Percentiles rank a stretch among this genome's conserved stretches.
These are phyloP conservation scores for Trapa incisa DNA, from an alignment of 345 rosid species.

Conservation along the genomic window DNA sequence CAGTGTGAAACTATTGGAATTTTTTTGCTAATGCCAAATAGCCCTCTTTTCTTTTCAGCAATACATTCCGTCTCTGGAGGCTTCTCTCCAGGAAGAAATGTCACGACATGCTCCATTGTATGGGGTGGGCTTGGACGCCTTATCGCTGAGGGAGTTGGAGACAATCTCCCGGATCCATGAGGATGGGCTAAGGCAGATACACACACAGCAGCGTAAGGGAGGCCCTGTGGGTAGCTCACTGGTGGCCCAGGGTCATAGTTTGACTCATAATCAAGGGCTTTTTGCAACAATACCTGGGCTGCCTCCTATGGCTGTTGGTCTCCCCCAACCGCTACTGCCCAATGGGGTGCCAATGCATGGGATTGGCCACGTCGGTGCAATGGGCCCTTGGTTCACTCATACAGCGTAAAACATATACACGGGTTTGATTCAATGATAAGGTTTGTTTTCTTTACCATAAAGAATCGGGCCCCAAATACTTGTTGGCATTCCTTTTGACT, in stretches of 20 bases:
- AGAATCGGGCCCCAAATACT: conserved; percentile 1
- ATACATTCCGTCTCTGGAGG: conserved; percentile 63
- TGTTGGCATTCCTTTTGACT: conserved; percentile 26
- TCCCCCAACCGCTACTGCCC: conserved; percentile 53
- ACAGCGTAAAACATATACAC: background rate
- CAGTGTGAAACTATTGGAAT: background rate
- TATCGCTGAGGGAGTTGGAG: conserved; percentile 83
- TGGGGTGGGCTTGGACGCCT: conserved; percentile 83
- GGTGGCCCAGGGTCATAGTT: conserved; percentile 32
- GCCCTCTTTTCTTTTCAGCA: conserved; percentile 34
- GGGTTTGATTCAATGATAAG: conserved; percentile 13
- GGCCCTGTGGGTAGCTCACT: conserved; percentile 65
- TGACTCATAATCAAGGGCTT: conserved; percentile 54
- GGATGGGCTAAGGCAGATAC: conserved; percentile 88
- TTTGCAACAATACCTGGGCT: conserved; percentile 49
- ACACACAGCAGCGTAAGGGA: conserved; percentile 60
- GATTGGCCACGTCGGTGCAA: conserved; percentile 64
- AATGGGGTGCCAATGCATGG: conserved; percentile 67
- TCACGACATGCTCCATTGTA: conserved; percentile 87
- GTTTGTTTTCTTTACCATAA: conserved; percentile 12
- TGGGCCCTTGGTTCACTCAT: conserved; percentile 85
- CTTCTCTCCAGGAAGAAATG: conserved; percentile 79
- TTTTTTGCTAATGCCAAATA: background rate
- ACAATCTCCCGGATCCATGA: conserved; percentile 83
- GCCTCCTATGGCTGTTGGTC: conserved; percentile 58